phyloP scores from a whole-genome alignment of 1,284 basidiomycete genomes.

The Ustilago tritici region DNA sequence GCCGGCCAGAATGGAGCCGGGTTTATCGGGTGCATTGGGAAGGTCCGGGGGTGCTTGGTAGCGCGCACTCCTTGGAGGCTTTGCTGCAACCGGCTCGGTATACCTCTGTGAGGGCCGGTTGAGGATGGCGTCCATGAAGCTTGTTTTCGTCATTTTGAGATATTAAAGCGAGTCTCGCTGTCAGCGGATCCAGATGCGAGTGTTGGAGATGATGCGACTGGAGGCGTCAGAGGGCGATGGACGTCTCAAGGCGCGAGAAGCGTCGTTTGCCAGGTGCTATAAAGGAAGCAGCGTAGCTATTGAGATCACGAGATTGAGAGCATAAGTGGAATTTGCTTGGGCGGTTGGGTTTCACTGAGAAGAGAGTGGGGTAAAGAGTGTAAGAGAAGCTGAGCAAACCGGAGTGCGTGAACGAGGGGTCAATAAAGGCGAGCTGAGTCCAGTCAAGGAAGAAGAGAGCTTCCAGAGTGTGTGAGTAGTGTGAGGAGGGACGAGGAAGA shows the following conservation, averaged over 20 bases:
- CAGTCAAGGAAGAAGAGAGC: background rate
- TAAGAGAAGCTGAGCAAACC: background rate
- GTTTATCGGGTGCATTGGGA: slow-evolving; percentile 57
- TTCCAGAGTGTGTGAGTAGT: background rate
- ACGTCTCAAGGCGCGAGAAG: background rate
- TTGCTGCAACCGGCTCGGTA: slow-evolving; percentile 38
- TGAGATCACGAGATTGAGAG: background rate
- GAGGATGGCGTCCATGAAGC: slow-evolving; percentile 66
- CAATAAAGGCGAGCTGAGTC: background rate
- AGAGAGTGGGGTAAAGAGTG: background rate
- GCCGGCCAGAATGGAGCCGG: slow-evolving; percentile 56
- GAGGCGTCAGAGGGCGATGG: background rate
- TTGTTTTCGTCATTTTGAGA: slow-evolving; percentile 58
- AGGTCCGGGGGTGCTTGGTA: slow-evolving; percentile 50
- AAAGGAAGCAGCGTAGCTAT: background rate
- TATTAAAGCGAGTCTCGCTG: background rate
- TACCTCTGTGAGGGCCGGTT: slow-evolving; percentile 68
- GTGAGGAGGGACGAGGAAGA: slow-evolving; percentile 6
- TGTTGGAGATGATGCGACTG: too few relatives aligned
- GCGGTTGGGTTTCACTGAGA: background rate
- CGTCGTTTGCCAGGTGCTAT: background rate
- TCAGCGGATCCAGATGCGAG: background rate
- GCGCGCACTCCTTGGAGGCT: slow-evolving; percentile 20
- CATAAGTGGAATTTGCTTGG: background rate
- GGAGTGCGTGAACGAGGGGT: background rate